Base-by-base conservation (phyloP, 768 basidiomycete species). In the Lanmaoa rubissima region DNA sequence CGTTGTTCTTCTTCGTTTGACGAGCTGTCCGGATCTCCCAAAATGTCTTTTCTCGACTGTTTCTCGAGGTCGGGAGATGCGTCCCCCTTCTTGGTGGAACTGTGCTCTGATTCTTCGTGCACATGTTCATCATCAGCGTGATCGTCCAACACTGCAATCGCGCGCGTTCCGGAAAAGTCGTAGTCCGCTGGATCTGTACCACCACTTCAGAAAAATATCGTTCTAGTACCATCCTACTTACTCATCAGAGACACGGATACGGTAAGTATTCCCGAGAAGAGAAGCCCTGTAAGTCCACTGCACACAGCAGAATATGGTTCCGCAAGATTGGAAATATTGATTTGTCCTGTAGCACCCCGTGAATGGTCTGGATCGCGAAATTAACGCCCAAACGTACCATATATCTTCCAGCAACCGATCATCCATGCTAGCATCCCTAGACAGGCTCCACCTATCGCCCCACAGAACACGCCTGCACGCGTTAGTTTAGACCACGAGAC, bases 391-490 rank as follows among this genome's bases (percentile, higher is more conserved):
- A 38, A 56, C 65, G 17, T 54, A 75, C 78, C 78, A 46, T 73
- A 78, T 48, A 78, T 79, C 61, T 81, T 79, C 75, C 73, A 77
- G 56, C 80, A 80, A 0, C 78, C 75, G 10, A 81, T 71, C 75
- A 81, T 78, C 79, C 79, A 82, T 19, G 79, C 78, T 1, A 76
- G 41, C 75, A 80, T 79, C 41, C 77, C 78, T 16, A 76, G 63
- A 16, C 66, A 59, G 9, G 75, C 76, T 2, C 79, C 79, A 2
- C 70, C 67, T 46, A 81, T 67, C 14, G 76, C 69, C 3, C 79
- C 80, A 36, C 64, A 60, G 32, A 79, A 65, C 0, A 80, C 74
- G 16, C 73, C 78, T 1, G 72, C 70, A 13, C 65, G 61, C 2
- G 76, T 76, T 16, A 81, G 62, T 58, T 79, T 80, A 35, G 74